Percentiles rank a stretch among this genome's conserved stretches.
phyloP scores from a whole-genome alignment of 352 stramenopile species.

The Stephanocyclus meneghinianus region DNA sequence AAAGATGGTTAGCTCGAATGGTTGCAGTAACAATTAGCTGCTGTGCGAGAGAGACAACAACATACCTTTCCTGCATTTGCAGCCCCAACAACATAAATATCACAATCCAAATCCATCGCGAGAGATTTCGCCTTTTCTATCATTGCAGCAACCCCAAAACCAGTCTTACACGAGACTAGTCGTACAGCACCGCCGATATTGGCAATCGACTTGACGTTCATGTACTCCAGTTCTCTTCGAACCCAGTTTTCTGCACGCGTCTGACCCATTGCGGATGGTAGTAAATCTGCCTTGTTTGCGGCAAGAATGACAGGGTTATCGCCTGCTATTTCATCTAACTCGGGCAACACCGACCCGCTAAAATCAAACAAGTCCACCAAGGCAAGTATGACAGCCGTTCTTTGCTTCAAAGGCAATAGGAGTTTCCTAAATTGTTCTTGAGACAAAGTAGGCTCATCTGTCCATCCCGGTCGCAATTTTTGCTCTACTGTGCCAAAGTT shows the following conservation, averaged over 20 bases:
- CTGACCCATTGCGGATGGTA: constrained; percentile 79
- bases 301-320: constrained; percentile 83
- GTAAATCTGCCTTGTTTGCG: constrained; percentile 81
- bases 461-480: constrained; percentile 75
- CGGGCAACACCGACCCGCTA: constrained; percentile 75
- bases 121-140: constrained; percentile 72
- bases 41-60: neutral
- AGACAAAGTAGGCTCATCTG: constrained; percentile 74
- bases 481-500: constrained; percentile 78
- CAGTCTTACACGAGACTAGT: constrained; percentile 80
- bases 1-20: neutral
- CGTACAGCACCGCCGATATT: constrained; percentile 79
- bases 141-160: constrained; percentile 69
- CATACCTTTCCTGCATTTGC: constrained; percentile 75
- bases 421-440: constrained; percentile 78
- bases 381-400: constrained; percentile 77
- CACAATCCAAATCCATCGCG: constrained; percentile 70
- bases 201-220: constrained; percentile 73
- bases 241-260: constrained; percentile 80
- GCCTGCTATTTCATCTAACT: constrained; percentile 80
- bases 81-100: constrained; percentile 82
- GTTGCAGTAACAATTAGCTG: neutral
- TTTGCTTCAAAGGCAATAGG: constrained; percentile 69
- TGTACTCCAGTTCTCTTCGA: constrained; percentile 76
- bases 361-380: constrained; percentile 84